Base-by-base conservation (phyloP, 1,284 basidiomycete species). In the Phellinidium pouzarii region DNA sequence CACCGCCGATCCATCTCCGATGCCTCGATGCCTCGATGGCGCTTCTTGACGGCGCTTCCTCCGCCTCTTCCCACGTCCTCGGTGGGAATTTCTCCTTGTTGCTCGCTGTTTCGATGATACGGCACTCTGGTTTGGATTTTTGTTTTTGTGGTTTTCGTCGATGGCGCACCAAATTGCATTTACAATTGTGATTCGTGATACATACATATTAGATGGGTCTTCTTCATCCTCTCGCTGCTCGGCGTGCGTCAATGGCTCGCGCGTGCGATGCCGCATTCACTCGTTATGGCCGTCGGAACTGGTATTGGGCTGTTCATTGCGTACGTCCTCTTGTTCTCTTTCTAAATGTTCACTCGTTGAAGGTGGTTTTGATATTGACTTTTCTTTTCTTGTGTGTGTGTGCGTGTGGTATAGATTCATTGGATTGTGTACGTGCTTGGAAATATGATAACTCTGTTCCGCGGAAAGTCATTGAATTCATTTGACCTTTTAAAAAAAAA, bases 161-260 rank as follows among this genome's bases (percentile, higher is more conserved):
- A 46, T 22, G 20, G 12, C 12, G 14, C 17, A 11, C 20, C 43
- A 6, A n/a, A n/a, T n/a, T n/a, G n/a, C n/a, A n/a, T n/a, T n/a
- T n/a, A n/a, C n/a, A n/a, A n/a, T n/a, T n/a, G n/a, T n/a, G n/a
- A n/a, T n/a, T n/a, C n/a, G n/a, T n/a, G n/a, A n/a, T n/a, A n/a
- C n/a, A n/a, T n/a, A n/a, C n/a, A n/a, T n/a, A 26, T 5, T 26
- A 82, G 86, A 37, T 89, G 90, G 83, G 71, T 94, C 44, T 94
- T 94, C 74, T 78, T 94, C 59, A 62, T 85, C 61, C 75, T 94
- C 17, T 92, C 91, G 1, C 63, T 94, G 29, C 72, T 94, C 46
- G 91, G 91, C 62, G 76, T 94, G 45, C 89, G 91, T 55, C 91
- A 94, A 72, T 94, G 90, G 91, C 77, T 94, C 22, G 88, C 86